Evolutionary conservation across 805 yeast species (phyloP).

Genomic region (Ogataea minuta): DNA sequence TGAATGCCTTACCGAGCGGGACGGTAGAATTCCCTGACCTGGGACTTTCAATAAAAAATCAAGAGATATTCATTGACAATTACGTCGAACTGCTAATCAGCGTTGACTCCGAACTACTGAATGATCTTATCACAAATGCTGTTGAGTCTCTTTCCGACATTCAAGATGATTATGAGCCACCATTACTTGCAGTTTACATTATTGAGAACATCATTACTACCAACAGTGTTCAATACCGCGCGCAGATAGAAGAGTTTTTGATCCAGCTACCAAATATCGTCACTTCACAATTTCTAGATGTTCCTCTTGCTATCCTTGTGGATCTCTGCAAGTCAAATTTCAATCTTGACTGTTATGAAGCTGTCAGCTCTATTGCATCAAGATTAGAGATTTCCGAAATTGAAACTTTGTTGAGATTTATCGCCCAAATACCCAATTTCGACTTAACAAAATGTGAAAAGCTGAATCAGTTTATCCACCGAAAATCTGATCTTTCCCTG

Average conservation of each 20-base stretch:
- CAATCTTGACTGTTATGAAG: conserved; percentile 31
- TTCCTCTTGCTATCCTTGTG: conserved; percentile 34
- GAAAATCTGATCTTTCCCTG: conserved; percentile 12
- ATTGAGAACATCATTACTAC: conserved; percentile 28
- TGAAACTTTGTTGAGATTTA: conserved; percentile 4
- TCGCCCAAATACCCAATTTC: conserved; percentile 18
- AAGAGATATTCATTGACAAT: conserved; percentile 24
- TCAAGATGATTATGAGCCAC: conserved; percentile 19
- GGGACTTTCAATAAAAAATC: conserved; percentile 11
- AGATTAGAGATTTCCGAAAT: conserved; percentile 27
- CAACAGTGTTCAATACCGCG: conserved; percentile 20
- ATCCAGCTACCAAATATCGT: conserved; percentile 35
- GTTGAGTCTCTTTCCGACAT: conserved; percentile 29
- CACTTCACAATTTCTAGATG: conserved; percentile 30
- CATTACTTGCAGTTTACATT: conserved; percentile 29
- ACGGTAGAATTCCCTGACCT: conserved; percentile 18
- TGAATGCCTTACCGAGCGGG: conserved; percentile 25
- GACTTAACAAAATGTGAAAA: conserved; percentile 24
- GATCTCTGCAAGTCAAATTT: conserved; percentile 24
- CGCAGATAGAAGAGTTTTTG: conserved; percentile 35
- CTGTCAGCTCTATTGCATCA: conserved; percentile 36
- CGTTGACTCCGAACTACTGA: conserved; percentile 20
- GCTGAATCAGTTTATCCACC: conserved; percentile 22
- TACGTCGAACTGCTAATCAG: conserved; percentile 21
- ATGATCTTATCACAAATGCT: conserved; percentile 24